A percentile compares a stretch with the other conserved stretches of the same genome.
phyloP scores from a whole-genome alignment of 2,329 filamentous ascomycete genomes.

The Thelonectria blattea region DNA sequence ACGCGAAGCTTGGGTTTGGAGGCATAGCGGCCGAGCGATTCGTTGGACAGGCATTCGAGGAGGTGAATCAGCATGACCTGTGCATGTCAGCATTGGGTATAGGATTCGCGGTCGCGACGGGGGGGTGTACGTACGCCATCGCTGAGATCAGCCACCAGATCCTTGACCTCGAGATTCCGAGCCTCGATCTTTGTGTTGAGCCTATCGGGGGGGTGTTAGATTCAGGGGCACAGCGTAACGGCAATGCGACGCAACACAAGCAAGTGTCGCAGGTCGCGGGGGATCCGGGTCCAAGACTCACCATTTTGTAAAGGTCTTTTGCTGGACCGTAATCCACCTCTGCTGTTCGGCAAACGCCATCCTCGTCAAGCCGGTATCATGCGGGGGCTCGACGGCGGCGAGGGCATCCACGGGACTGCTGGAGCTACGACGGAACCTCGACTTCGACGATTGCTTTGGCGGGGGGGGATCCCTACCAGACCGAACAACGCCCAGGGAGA shows the following conservation, averaged over 20 bases:
- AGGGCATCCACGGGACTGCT: conserved; percentile 50
- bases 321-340: conserved; percentile 81
- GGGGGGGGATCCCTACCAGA: conserved; percentile 31
- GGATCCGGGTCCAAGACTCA: conserved; percentile 29
- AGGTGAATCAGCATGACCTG: conserved; percentile 95
- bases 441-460: conserved; percentile 21
- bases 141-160: conserved; percentile 87
- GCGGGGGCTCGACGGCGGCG: conserved; percentile 53
- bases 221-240: background rate
- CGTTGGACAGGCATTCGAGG: conserved; percentile 91
- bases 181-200: conserved; percentile 92
- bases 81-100: conserved; percentile 22
- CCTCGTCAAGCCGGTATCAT: conserved; percentile 59
- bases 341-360: conserved; percentile 71
- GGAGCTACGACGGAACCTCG: conserved; percentile 42
- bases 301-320: conserved; percentile 99
- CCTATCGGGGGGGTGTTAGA: conserved; percentile 56
- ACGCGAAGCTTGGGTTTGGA: conserved; percentile 95
- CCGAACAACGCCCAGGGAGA: conserved; percentile 32
- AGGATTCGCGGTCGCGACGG: conserved; percentile 20
- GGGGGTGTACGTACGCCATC: conserved; percentile 77
- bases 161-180: conserved; percentile 79
- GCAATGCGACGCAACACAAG: conserved; percentile 7
- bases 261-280: background rate
- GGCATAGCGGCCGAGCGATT: conserved; percentile 95